phyloP scores from a whole-genome alignment of 108 stramenopile genomes.

The Nitzschia putrida region DNA sequence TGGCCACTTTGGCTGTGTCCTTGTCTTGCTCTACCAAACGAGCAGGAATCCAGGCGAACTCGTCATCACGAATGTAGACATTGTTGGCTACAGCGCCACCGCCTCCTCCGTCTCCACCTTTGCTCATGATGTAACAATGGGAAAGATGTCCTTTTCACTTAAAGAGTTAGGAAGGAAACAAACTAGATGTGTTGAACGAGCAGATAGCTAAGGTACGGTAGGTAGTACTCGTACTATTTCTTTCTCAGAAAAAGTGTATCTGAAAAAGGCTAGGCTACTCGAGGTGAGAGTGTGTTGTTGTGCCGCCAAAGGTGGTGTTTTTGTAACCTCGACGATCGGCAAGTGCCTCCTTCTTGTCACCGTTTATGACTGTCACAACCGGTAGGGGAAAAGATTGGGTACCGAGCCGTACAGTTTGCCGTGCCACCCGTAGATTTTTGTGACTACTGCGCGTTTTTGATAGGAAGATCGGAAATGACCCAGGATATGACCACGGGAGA shows the following conservation, averaged over 20 bases:
- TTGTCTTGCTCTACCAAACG: conserved; percentile 42
- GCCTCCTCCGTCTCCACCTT: conserved; percentile 12
- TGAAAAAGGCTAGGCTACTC: too few species aligned
- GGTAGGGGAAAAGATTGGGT: too few species aligned
- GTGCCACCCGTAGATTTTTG: too few species aligned
- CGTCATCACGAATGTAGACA: conserved; percentile 46
- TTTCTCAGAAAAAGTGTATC: background rate
- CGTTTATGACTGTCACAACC: too few species aligned
- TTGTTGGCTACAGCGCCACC: conserved; percentile 37
- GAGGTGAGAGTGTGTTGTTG: too few species aligned
- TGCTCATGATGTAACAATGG: background rate
- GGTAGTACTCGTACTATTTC: background rate
- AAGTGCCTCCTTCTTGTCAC: too few species aligned
- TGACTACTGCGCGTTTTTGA: too few species aligned
- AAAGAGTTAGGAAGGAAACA: background rate
- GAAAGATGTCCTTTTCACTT: background rate
- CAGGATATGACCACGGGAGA: too few species aligned
- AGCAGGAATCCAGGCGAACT: conserved; percentile 55
- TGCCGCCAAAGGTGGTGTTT: too few species aligned
- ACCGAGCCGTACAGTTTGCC: too few species aligned
- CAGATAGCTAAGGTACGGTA: background rate
- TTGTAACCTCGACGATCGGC: too few species aligned
- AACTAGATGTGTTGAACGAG: background rate
- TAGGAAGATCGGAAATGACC: too few species aligned
- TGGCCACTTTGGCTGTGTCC: conserved; percentile 41